Evolutionary conservation across 2,329 filamentous ascomycete genomes (phyloP), one percentile per base, ranked within the genome.

Genomic region (Pestalotiopsis sp.): DNA sequence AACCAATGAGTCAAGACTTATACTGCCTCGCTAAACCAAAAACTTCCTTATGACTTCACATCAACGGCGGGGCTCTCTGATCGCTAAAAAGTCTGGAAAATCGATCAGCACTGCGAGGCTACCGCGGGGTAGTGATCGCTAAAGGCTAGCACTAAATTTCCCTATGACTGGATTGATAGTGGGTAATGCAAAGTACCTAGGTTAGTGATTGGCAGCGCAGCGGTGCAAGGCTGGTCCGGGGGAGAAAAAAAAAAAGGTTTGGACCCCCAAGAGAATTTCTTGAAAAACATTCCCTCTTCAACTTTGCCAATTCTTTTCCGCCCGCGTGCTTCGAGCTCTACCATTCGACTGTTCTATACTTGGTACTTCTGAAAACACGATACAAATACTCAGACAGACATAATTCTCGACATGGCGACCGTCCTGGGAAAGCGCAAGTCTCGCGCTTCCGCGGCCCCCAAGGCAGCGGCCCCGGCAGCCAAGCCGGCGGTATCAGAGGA

Each of bases 401-500:
- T 17, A 17, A 39, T 5, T 5, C 52, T 17, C 62, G 23, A 55
- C 3, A 87, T 86, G 85, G 75, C 81, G 41, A 78, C 81, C 55
- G 67, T 79, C n/a, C 76, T 86, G 25, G 84, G 86, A 52, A 88
- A 88, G 74, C 83, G 86, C 69, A 88, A 87, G 72, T 76, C 79
- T 67, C 75, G 76, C 62, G 38, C 71, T 13, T 52, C 45, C 2
- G n/a, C 20, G n/a, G 20, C 45, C n/a, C 45, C 45, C 45, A 52
- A 52, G 11, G 45, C n/a, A 7, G 59, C 59, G 27, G 25, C 73
- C 25, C 36, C 31, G 7, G 55, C 31, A 27, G 65, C 71, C 5
- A 75, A 75, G 5, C 68, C 76, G 13, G 74, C 74, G 2, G 66
- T 78, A 27, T 80, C 78, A 1, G 78, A 82, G 55, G 83, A 88